A percentile compares a stretch with the other conserved stretches of the same genome.
Conservation (phyloP, 2,329 filamentous ascomycete genomes). For the Golovinomyces cichoracearum region DNA sequence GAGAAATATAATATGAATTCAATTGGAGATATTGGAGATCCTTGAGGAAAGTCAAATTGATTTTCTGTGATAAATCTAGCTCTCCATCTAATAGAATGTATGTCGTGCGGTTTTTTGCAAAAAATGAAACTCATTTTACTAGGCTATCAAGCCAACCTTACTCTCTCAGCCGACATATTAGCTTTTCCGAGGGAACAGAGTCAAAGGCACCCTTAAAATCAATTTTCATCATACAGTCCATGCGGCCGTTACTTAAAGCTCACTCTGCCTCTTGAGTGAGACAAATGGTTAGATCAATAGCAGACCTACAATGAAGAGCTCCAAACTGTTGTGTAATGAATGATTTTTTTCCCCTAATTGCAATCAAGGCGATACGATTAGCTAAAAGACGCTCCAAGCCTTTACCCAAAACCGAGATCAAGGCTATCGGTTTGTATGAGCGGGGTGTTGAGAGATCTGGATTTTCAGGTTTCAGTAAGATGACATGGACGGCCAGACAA, state of each 20-base stretch:
- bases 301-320: background rate
- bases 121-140: background rate
- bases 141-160: background rate
- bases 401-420: background rate
- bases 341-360: background rate
- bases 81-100: background rate
- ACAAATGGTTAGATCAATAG: background rate
- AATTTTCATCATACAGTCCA: background rate
- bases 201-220: background rate
- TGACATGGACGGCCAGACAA: background rate
- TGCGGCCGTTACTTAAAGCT: background rate
- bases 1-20: background rate
- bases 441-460: background rate
- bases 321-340: background rate
- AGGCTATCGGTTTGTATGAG: background rate
- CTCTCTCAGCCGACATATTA: background rate
- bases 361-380: background rate
- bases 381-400: background rate
- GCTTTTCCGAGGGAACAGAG: background rate
- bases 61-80: background rate
- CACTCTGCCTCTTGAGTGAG: background rate
- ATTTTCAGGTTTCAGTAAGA: background rate
- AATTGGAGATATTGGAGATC: background rate
- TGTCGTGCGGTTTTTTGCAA: background rate
- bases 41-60: background rate